Evolutionary conservation across 352 stramenopile genomes (phyloP).

Genomic region (Globisporangium iwayamae): DNA sequence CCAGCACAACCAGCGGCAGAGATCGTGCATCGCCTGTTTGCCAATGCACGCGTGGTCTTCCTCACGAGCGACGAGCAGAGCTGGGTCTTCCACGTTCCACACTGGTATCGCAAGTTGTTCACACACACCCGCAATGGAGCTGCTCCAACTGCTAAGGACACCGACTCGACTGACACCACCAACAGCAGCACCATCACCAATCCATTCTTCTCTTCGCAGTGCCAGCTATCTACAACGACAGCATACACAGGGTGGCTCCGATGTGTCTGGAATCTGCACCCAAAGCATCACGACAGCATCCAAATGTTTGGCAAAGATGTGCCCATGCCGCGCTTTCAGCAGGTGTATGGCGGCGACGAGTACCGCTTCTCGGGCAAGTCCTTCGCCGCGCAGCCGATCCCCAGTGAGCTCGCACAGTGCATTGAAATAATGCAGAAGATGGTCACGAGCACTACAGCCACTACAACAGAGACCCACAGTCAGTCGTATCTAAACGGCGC

Average conservation of each 20-base stretch:
- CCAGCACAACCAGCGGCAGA: not conserved
- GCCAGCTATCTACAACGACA: no score
- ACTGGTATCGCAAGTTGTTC: conserved; percentile 40
- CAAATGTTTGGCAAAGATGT: conserved; percentile 62
- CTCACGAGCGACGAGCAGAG: conserved; percentile 31
- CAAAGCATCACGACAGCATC: conserved; percentile 50
- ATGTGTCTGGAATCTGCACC: conserved; percentile 58
- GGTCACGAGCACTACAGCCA: conserved; percentile 16
- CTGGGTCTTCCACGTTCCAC: conserved; percentile 58
- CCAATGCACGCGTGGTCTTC: not conserved
- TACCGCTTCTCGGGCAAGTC: conserved; percentile 63
- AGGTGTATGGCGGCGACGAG: conserved; percentile 49
- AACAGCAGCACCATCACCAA: not conserved
- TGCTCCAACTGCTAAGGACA: not conserved
- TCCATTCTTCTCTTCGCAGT: not conserved
- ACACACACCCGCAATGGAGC: not conserved
- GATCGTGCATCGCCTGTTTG: not conserved
- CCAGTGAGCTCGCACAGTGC: conserved; percentile 31
- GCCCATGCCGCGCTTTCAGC: conserved; percentile 64
- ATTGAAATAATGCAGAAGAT: conserved; percentile 35
- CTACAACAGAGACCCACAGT: conserved; percentile 13
- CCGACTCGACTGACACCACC: not conserved
- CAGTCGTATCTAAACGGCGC: conserved; percentile 33
- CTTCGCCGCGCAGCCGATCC: conserved; percentile 44
- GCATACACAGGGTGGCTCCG: conserved; percentile 20